phyloP scores from a whole-genome alignment of 371 early-diverging fungal species.

The Rhizopus arrhizus region DNA sequence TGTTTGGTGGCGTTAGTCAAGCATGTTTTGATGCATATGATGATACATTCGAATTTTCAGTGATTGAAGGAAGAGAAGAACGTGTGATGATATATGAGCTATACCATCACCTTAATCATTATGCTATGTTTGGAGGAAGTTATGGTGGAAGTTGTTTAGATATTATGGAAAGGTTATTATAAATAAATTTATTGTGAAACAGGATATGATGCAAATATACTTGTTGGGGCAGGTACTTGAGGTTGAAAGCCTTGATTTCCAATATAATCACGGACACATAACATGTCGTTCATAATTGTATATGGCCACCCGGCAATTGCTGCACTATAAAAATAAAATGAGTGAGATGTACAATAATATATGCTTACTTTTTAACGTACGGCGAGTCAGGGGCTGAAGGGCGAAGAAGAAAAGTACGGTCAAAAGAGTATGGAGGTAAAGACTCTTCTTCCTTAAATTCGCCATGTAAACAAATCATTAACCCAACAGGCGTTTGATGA shows the following conservation, averaged over 20 bases:
- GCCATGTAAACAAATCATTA: conserved; percentile 51
- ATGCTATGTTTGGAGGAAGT: conserved; percentile 39
- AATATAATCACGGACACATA: conserved; percentile 53
- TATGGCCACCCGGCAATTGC: conserved; percentile 53
- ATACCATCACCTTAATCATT: conserved; percentile 46
- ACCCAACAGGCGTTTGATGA: conserved; percentile 46
- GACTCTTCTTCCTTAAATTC: conserved; percentile 56
- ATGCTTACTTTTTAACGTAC: conserved; percentile 31
- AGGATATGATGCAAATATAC: conserved; percentile 25
- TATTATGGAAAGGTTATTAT: conserved; percentile 26
- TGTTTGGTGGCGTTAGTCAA: conserved; percentile 36
- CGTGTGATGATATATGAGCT: conserved; percentile 30
- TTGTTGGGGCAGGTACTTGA: conserved; percentile 17
- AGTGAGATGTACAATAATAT: background rate
- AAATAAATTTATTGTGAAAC: conserved; percentile 1
- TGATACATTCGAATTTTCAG: background rate
- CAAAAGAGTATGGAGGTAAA: conserved; percentile 45
- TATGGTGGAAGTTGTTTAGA: conserved; percentile 25
- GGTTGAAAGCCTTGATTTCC: conserved; percentile 41
- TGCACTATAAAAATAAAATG: conserved; percentile 29
- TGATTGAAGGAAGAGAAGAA: conserved; percentile 17
- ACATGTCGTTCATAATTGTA: conserved; percentile 56
- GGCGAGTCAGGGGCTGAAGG: conserved; percentile 54
- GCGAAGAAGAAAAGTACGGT: conserved; percentile 58
- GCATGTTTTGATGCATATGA: conserved; percentile 22